Evolutionary conservation across 2,329 filamentous ascomycete genomes (phyloP).

Genomic region (Apiospora hydei): DNA sequence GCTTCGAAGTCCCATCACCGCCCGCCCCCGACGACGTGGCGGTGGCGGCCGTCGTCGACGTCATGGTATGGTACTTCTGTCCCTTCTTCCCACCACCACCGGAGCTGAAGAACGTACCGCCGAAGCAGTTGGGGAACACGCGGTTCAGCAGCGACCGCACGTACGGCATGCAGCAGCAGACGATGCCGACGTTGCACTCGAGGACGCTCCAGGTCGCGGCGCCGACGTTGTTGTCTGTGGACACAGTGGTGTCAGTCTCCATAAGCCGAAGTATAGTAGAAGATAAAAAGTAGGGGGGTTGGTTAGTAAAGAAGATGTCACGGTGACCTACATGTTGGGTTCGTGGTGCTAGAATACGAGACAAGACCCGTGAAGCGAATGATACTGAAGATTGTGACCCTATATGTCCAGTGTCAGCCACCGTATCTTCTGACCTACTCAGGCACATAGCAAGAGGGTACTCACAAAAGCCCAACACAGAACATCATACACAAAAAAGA

Average conservation of each 20-base stretch:
- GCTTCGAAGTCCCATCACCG: neutral
- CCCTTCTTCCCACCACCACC: neutral
- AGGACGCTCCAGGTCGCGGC: slow-evolving; percentile 10
- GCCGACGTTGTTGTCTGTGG: neutral
- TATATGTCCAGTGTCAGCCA: neutral
- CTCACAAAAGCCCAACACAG: neutral
- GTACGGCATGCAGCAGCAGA: slow-evolving; percentile 13
- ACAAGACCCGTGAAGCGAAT: neutral
- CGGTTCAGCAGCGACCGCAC: neutral
- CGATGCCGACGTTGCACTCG: slow-evolving; percentile 16
- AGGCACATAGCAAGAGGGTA: neutral
- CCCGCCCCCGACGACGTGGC: neutral
- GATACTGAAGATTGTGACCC: neutral
- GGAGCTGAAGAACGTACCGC: slow-evolving; percentile 8
- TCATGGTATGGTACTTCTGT: slow-evolving; percentile 11
- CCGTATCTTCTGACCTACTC: neutral
- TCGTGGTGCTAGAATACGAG: neutral
- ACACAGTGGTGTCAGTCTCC: neutral
- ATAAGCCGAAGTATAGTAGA: neutral
- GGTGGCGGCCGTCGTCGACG: neutral
- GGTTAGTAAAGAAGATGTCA: neutral
- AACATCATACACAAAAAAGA: neutral
- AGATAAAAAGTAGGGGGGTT: neutral
- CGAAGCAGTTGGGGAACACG: slow-evolving; percentile 17
- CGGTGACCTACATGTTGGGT: neutral